Conservation (phyloP, 768 basidiomycete species). For the Gautieria morchelliformis region DNA sequence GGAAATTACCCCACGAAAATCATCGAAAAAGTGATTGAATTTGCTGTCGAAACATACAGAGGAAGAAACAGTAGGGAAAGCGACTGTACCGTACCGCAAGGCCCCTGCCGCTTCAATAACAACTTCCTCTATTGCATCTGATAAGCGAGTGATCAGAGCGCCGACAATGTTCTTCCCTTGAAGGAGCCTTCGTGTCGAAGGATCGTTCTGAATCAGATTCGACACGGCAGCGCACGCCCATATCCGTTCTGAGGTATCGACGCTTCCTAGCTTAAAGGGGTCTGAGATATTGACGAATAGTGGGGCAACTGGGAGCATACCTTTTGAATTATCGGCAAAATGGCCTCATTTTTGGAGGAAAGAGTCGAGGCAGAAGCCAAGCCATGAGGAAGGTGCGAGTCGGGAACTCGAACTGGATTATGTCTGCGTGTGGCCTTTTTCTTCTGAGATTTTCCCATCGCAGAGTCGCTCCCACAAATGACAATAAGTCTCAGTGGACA, state of each 20-base stretch:
- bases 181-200: conserved; percentile 79
- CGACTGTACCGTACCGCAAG: conserved; percentile 49
- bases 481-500: not conserved
- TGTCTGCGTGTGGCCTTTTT: conserved; percentile 77
- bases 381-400: conserved; percentile 81
- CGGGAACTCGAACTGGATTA: conserved; percentile 90
- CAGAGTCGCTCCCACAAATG: not conserved
- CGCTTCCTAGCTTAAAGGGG: conserved; percentile 53
- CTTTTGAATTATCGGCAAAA: conserved; percentile 87
- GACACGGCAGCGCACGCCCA: conserved; percentile 98
- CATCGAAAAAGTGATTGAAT: not conserved
- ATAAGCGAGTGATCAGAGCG: conserved; percentile 73
- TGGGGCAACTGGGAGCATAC: conserved; percentile 28
- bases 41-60: not conserved
- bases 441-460: conserved; percentile 92
- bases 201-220: conserved; percentile 90
- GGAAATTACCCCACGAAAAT: not conserved
- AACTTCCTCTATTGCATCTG: conserved; percentile 86
- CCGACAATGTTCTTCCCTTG: conserved; percentile 90
- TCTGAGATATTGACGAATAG: conserved; percentile 8
- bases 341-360: conserved; percentile 66
- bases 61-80: not conserved
- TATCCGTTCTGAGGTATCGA: conserved; percentile 73
- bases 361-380: conserved; percentile 63
- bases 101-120: conserved; percentile 84